Conservation (phyloP, 257 asterid species). For the Scutellaria baicalensis region DNA sequence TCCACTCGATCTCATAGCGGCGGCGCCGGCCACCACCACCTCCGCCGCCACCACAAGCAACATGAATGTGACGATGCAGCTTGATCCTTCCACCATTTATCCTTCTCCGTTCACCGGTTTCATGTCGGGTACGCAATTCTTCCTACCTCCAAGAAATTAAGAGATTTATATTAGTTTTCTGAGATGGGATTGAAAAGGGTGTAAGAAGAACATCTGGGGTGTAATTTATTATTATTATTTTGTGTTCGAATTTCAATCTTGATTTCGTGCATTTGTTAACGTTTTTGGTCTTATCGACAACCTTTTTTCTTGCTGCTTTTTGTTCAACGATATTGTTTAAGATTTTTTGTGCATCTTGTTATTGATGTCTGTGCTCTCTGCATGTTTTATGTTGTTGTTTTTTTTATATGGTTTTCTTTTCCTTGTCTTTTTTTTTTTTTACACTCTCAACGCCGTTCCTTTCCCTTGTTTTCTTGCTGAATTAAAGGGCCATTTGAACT, state of each 20-base stretch:
- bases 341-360: constrained; percentile 6
- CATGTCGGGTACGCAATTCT: constrained; percentile 90
- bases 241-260: constrained; percentile 28
- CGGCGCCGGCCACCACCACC: constrained; percentile 3
- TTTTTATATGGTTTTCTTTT: background rate
- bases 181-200: background rate
- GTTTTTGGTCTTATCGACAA: constrained; percentile 12
- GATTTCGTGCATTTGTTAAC: constrained; percentile 11
- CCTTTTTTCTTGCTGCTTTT: background rate
- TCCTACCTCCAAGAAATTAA: constrained; percentile 64
- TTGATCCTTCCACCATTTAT: constrained; percentile 54
- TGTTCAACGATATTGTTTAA: background rate
- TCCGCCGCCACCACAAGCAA: constrained; percentile 17
- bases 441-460: constrained; percentile 1
- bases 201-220: constrained; percentile 3
- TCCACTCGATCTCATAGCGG: constrained; percentile 28
- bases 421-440: background rate
- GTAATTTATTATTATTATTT: background rate
- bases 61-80: constrained; percentile 30
- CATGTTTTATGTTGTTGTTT: constrained; percentile 10
- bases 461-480: constrained; percentile 5
- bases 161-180: background rate
- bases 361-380: constrained; percentile 14
- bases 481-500: too few species aligned
- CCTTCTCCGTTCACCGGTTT: constrained; percentile 49